A percentile compares a stretch with the other conserved stretches of the same genome.
These are phyloP conservation scores for Lachancea sp. DNA, from an alignment of 805 yeast species.

Conservation along the genomic window DNA sequence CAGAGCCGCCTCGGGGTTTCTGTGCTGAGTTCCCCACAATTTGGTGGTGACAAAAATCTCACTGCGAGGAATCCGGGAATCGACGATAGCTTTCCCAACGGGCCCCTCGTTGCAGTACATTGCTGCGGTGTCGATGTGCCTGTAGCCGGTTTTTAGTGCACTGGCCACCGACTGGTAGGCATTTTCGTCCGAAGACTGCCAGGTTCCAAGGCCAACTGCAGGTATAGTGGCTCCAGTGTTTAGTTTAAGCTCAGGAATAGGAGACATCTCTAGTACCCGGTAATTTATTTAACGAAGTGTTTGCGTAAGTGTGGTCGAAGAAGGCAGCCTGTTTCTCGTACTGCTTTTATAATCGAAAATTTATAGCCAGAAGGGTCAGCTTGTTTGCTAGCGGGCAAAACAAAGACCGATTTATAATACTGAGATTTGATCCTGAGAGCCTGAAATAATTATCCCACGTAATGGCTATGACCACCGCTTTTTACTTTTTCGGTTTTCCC, in stretches of 20 bases:
- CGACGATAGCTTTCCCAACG: slow-evolving; percentile 52
- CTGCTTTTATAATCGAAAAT: too few species aligned
- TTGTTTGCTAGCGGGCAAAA: too few species aligned
- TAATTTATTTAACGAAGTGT: too few species aligned
- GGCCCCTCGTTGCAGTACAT: slow-evolving; percentile 60
- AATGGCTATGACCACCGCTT: too few species aligned
- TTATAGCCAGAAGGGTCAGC: too few species aligned
- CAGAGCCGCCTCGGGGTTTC: slow-evolving; percentile 46
- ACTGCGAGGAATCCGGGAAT: slow-evolving; percentile 55
- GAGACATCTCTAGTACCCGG: neutral
- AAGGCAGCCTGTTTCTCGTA: too few species aligned
- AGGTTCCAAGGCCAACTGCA: slow-evolving; percentile 68
- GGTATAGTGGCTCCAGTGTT: slow-evolving; percentile 65
- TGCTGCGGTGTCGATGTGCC: slow-evolving; percentile 75
- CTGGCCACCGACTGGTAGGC: slow-evolving; percentile 51
- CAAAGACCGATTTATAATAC: too few species aligned
- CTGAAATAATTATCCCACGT: too few species aligned
- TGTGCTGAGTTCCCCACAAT: slow-evolving; percentile 50
- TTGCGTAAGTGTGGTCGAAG: too few species aligned
- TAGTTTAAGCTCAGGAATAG: slow-evolving; percentile 28
- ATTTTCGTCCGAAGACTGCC: slow-evolving; percentile 50
- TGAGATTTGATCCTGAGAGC: too few species aligned
- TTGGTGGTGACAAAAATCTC: slow-evolving; percentile 69
- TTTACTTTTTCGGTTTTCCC: too few species aligned
- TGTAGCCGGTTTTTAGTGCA: slow-evolving; percentile 61